Evolutionary conservation across 139 green algal genomes (phyloP).

Genomic region (Auxenochlorella pyrenoidosa): DNA sequence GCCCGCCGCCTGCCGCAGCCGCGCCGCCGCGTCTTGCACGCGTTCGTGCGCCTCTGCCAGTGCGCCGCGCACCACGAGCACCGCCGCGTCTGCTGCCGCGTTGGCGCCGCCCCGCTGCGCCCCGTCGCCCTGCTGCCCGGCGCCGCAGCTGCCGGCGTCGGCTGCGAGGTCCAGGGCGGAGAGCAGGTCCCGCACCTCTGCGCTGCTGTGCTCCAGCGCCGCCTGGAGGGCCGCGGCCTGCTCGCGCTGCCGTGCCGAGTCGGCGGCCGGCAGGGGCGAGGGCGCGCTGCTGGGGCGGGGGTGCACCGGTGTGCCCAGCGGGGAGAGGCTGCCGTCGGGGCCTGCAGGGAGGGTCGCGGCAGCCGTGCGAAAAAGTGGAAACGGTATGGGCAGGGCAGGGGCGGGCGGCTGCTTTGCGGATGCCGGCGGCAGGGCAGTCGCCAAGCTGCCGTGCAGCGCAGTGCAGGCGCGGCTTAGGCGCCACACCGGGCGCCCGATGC

Average conservation of each 20-base stretch:
- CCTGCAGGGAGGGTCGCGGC: no score
- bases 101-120: neutral
- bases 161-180: neutral
- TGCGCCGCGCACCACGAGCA: neutral
- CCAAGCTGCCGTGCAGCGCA: neutral
- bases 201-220: slow-evolving; percentile 23
- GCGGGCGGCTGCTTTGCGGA: no score
- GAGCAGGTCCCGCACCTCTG: slow-evolving; percentile 26
- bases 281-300: neutral
- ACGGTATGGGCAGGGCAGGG: no score
- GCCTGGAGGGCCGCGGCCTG: neutral
- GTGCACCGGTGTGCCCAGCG: no score
- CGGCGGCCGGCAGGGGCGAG: neutral
- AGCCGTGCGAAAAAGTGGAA: no score
- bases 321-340: no score
- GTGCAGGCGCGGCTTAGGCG: neutral
- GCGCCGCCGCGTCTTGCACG: neutral
- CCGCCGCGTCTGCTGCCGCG: neutral
- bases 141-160: neutral
- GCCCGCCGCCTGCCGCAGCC: neutral
- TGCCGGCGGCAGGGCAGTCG: no score
- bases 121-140: no score
- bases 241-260: slow-evolving; percentile 16
- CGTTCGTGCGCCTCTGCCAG: neutral
- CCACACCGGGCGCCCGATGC: neutral